Percentiles rank a stretch among this genome's conserved stretches.
phyloP scores from a whole-genome alignment of 129 eudicot species.

The Tagetes erecta region DNA sequence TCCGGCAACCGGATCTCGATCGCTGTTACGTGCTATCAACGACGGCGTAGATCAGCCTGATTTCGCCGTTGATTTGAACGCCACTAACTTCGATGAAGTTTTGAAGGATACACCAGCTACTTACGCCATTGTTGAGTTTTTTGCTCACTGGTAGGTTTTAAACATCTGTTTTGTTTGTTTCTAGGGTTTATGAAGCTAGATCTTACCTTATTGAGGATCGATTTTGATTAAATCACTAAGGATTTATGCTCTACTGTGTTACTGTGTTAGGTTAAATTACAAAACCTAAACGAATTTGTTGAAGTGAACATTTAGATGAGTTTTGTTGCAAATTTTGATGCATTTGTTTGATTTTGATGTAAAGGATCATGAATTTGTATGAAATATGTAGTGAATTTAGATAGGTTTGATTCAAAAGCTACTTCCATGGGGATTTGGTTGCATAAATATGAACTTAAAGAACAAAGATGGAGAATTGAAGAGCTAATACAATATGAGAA shows the following conservation, averaged over 20 bases:
- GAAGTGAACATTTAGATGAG: neutral
- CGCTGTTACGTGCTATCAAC: conserved; percentile 57
- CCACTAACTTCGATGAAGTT: conserved; percentile 69
- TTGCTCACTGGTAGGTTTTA: conserved; percentile 84
- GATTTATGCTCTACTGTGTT: neutral
- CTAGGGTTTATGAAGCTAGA: conserved; percentile 25
- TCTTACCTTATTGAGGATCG: conserved; percentile 10
- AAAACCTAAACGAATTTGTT: neutral
- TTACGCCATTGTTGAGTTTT: conserved; percentile 87
- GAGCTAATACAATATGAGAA: neutral
- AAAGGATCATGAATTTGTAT: conserved; percentile 9
- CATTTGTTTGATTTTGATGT: conserved; percentile 9
- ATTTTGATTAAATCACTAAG: neutral
- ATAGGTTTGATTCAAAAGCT: neutral
- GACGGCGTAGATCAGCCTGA: conserved; percentile 35
- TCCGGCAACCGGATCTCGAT: conserved; percentile 65
- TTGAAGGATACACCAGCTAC: conserved; percentile 64
- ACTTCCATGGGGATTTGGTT: conserved; percentile 8
- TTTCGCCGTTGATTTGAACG: conserved; percentile 70
- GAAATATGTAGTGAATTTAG: neutral
- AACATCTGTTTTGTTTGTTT: neutral
- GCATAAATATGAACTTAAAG: neutral
- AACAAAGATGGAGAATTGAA: conserved; percentile 7
- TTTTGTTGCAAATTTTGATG: conserved; percentile 4
- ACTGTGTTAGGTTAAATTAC: neutral